Conservation (phyloP, 345 rosid species). For the Xanthoceras sorbifolium region DNA sequence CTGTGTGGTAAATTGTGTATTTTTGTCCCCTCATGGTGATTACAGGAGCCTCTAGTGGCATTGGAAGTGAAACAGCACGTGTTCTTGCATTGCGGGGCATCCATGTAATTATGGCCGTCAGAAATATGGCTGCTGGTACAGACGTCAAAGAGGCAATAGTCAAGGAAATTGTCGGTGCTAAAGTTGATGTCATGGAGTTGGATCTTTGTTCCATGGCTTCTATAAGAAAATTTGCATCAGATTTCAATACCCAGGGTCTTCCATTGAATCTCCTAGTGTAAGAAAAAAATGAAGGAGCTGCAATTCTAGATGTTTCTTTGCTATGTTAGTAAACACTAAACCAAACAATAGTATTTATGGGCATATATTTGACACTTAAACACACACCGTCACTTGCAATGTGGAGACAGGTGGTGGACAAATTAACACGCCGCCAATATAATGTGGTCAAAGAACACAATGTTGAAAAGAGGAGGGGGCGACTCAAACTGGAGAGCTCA, state of each 20-base stretch:
- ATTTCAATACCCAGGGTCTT: constrained; percentile 51
- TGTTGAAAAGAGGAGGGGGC: no score
- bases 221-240: constrained; percentile 57
- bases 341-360: no score
- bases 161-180: constrained; percentile 56
- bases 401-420: not conserved
- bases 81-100: constrained; percentile 83
- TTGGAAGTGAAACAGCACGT: constrained; percentile 68
- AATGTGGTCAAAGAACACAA: not conserved
- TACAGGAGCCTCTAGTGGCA: constrained; percentile 81
- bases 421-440: no score
- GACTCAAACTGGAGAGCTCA: no score
- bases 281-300: constrained; percentile 14
- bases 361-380: not conserved
- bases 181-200: constrained; percentile 70
- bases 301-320: not conserved
- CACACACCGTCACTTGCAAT: not conserved
- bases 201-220: constrained; percentile 79
- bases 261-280: constrained; percentile 70
- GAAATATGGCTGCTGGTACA: constrained; percentile 60
- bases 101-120: constrained; percentile 66
- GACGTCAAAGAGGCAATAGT: constrained; percentile 57
- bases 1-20: not conserved
- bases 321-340: not conserved
- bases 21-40: not conserved